Base-by-base conservation (phyloP, 106 monocot species). In the Chionographis japonica region DNA sequence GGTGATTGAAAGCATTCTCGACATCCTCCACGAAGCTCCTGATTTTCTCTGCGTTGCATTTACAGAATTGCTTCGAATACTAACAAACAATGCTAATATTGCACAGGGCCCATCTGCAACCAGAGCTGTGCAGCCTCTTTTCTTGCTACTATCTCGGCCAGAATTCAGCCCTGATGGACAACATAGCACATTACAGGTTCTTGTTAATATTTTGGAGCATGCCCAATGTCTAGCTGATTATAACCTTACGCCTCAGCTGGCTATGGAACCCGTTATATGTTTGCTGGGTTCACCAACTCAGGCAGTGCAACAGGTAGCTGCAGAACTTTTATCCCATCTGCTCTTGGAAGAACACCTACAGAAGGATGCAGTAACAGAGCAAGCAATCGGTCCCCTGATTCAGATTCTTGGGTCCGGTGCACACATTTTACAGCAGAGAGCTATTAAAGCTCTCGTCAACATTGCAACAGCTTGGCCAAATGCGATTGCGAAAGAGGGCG, bases 401-500 rank as follows among this genome's bases (percentile, higher is more conserved):
- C 98, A 99, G 58, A 72, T 85, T 79, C 85, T 99, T 72, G 87
- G 90, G 13, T 93, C 98, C 67, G 90, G 83, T 56, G 66, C 79
- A n/a, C 83, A 78, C 37, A 79, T 81, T 40, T 62, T 90, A 58
- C 93, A 93, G 69, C 93, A 99, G 41, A 81, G 83, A 73, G 93
- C 88, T 63, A 86, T 99, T 68, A 93, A 90, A 75, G 87, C 88
- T 71, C 90, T 99, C 61, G 81, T 79, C 41, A 88, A 83, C 50
- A 81, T 99, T 58, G 73, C 93, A 65, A 68, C 85, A 49, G 69
- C 66, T 67, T 99, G 98, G 98, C 85, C 98, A 69, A 99, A 88
- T 71, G 85, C 89, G 52, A 93, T 99, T 62, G 98, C 98, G 13
- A 99, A 99, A 72, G 93, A 99, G 56, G 98, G 98, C 57, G 98